Base-by-base conservation (phyloP, 1,139 yeast species). In the Zhuliangozyma blackwelliae region DNA sequence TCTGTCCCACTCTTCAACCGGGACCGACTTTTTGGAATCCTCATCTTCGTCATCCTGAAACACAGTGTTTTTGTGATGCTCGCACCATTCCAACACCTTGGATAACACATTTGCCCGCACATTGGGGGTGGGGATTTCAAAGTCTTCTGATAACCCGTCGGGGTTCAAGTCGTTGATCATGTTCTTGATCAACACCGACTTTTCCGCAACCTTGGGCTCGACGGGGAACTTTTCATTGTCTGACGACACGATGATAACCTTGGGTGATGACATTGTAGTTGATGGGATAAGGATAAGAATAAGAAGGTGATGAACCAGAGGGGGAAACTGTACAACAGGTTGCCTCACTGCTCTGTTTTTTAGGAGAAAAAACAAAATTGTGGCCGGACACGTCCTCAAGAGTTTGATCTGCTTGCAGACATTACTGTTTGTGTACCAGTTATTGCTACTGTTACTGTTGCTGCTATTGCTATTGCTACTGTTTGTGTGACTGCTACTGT, bases 41-140 rank as follows among this genome's bases (percentile, higher is more conserved):
- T 84, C 94, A 43, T 81, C 85, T 42, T 83, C 90, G 43, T 79
- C 87, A 33, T 67, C 73, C 16, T 85, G 85, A 63, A 83, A 83
- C 23, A 75, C 75, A 32, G 92, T 85, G 56, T 87, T 87, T 62
- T 82, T 85, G 69, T 94, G 97, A 60, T 92, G 95, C 57, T 88
- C 96, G 59, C 97, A 92, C 95, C 97, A 94, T 60, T 92, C 97
- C 40, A 94, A 72, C 12, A 94, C 95, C 59, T 90, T 90, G 57
- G 86, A 79, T 63, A 94, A 75, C 22, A 92, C 97, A 22, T 87
- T 77, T 13, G 89, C 79, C 53, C 94, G 71, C 32, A 89, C 96
- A 54, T 87, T 89, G 33, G 96, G 97, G 22, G 92, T 83, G 27
- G 97, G 97, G 51, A 90, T 82, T 51, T 88, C 96, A 46, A 86